Conservation (phyloP, 1,139 yeast genomes). For the Hanseniaspora sp. region DNA sequence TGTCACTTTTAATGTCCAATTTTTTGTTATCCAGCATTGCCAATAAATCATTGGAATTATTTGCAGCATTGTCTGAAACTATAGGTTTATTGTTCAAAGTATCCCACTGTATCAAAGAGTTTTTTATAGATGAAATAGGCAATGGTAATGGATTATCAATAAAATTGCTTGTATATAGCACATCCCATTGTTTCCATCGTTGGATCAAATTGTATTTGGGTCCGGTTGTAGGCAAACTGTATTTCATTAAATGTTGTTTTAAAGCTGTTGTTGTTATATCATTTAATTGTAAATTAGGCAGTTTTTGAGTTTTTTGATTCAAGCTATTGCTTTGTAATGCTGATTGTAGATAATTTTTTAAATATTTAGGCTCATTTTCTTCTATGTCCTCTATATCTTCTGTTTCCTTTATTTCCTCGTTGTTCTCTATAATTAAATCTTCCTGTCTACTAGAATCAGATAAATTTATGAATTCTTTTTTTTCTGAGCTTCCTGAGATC, state of each 20-base stretch:
- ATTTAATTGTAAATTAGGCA: slow-evolving; percentile 54
- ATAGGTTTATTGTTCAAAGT: slow-evolving; percentile 26
- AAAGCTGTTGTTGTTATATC: slow-evolving; percentile 51
- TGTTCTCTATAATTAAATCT: background rate
- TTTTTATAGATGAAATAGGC: slow-evolving; percentile 42
- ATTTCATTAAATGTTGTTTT: slow-evolving; percentile 45
- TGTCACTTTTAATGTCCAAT: slow-evolving; percentile 27
- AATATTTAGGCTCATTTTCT: slow-evolving; percentile 7
- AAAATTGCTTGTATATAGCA: slow-evolving; percentile 70
- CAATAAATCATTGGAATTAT: slow-evolving; percentile 20
- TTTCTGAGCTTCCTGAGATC: slow-evolving; percentile 21
- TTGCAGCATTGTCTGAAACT: slow-evolving; percentile 6
- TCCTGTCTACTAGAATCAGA: slow-evolving; percentile 1
- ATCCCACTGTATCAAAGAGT: slow-evolving; percentile 63
- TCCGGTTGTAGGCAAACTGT: slow-evolving; percentile 54
- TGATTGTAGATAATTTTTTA: slow-evolving; percentile 24
- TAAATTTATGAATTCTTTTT: slow-evolving; percentile 1
- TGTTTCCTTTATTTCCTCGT: background rate
- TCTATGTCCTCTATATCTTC: slow-evolving; percentile 11
- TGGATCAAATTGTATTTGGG: slow-evolving; percentile 51
- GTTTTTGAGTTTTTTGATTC: slow-evolving; percentile 22
- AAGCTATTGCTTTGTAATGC: slow-evolving; percentile 14
- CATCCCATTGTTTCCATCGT: slow-evolving; percentile 68
- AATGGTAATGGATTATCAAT: slow-evolving; percentile 60
- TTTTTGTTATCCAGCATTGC: slow-evolving; percentile 22